Evolutionary conservation across 768 basidiomycete genomes (phyloP).

Genomic region (Dioszegia crocea): DNA sequence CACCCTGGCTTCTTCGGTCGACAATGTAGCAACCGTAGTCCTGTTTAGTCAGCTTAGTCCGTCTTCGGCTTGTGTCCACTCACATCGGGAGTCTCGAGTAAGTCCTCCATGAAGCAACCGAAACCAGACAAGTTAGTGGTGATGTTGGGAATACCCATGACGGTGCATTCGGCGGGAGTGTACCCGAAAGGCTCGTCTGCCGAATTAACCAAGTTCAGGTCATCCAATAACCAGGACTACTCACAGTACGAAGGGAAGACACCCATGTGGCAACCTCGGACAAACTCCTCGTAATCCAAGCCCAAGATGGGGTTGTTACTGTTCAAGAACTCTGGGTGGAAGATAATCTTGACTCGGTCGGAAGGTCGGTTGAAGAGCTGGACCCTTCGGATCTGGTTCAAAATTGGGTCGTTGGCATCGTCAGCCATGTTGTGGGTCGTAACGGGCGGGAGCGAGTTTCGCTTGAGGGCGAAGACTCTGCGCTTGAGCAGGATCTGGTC

Average conservation of each 20-base stretch:
- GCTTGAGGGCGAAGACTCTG: conserved; percentile 91
- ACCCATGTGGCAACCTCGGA: conserved; percentile 93
- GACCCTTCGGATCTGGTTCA: conserved; percentile 90
- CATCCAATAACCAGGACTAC: conserved; percentile 7
- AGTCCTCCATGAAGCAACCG: conserved; percentile 92
- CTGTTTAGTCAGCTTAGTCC: conserved; percentile 8
- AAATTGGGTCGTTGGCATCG: conserved; percentile 82
- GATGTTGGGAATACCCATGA: conserved; percentile 97
- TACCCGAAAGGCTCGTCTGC: conserved; percentile 55
- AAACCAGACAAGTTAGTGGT: conserved; percentile 98
- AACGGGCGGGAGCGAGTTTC: conserved; percentile 88
- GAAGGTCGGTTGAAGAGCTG: conserved; percentile 81
- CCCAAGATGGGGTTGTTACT: conserved; percentile 96
- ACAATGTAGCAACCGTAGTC: conserved; percentile 97
- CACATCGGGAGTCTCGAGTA: conserved; percentile 79
- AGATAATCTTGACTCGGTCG: conserved; percentile 94
- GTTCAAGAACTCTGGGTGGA: conserved; percentile 98
- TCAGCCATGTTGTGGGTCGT: conserved; percentile 99
- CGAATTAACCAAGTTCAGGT: not conserved
- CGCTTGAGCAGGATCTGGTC: conserved; percentile 93
- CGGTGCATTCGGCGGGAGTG: conserved; percentile 98
- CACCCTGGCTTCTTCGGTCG: conserved; percentile 79
- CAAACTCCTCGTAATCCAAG: conserved; percentile 98
- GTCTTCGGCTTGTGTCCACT: too few species aligned
- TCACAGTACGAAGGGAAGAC: conserved; percentile 98